phyloP scores from a whole-genome alignment of 306 rosid genomes.

The Nissolia schottii region DNA sequence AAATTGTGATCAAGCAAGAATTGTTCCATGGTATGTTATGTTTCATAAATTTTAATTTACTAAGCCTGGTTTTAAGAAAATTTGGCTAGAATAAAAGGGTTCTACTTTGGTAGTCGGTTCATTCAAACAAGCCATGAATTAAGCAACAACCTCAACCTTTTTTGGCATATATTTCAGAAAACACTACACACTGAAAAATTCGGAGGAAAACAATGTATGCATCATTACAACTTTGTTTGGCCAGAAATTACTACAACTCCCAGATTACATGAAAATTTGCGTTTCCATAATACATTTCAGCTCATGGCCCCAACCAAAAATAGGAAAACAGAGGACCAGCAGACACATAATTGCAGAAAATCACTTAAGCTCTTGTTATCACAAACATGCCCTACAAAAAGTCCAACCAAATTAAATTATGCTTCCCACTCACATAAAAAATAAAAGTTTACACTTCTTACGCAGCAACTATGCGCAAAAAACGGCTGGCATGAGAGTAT shows the following conservation, averaged over 20 bases:
- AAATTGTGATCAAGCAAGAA: too few species aligned
- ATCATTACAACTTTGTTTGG: slow-evolving; percentile 5
- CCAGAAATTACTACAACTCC: slow-evolving; percentile 15
- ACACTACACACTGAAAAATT: not conserved
- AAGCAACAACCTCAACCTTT: not conserved
- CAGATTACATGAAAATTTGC: slow-evolving; percentile 19
- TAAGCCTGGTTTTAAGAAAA: not conserved
- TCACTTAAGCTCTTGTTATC: slow-evolving; percentile 1
- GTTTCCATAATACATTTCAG: not conserved
- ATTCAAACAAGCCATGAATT: too few species aligned
- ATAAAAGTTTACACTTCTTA: too few species aligned
- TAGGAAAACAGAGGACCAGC: too few species aligned
- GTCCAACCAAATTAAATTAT: slow-evolving; percentile 25
- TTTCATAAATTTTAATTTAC: too few species aligned
- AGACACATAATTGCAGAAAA: slow-evolving; percentile 13
- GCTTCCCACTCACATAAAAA: too few species aligned
- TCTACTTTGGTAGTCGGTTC: too few species aligned
- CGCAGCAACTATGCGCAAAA: slow-evolving; percentile 28
- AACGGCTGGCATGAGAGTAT: slow-evolving; percentile 15
- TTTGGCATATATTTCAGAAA: not conserved
- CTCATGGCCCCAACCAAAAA: too few species aligned
- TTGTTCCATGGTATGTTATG: too few species aligned
- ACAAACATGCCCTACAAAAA: slow-evolving; percentile 26
- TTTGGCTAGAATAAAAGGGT: not conserved
- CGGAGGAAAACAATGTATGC: not conserved